Evolutionary conservation across 208 protist species (phyloP), one percentile per base, ranked within the genome.

Genomic region (Strigomonas galati): DNA sequence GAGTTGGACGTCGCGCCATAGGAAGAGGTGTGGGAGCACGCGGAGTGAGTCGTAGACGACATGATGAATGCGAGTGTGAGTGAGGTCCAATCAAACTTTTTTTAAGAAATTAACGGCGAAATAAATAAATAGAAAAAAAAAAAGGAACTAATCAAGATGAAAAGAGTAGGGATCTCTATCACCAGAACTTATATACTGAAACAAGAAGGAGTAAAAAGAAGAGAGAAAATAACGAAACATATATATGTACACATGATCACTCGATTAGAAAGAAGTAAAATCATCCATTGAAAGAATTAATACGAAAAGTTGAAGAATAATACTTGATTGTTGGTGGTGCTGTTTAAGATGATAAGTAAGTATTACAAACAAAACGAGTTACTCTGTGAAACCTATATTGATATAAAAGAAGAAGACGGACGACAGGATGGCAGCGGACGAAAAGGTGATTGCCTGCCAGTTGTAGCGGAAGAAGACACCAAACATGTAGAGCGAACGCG

Each of bases 401-500:
- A 66, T 1, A 15, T 44, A 85, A 23, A 76, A 76, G 40, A 89
- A 51, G 7, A 70, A 51, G 10, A 85, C 15, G 0, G 69, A 62
- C 19, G 86, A 89, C 21, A 64, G 70, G 0, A 82, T 0, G 28
- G 74, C 62, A 17, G 87, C 85, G 59, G 88, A 93, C 30, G 55
- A 37, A 51, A 79, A 74, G 68, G 89, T 91, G 60, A 96, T 93
- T 17, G 72, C 21, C 6, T 80, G 55, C 91, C 91, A 96, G 76
- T 96, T 96, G 66, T 94, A 92, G 0, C 91, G 85, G 19, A 92
- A 71, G 57, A 92, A 89, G 28, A 96, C 87, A 26, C 87, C 87
- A 32, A 84, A 92, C 80, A 91, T 81, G 79, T 94, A 94, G 37
- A 89, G 63, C 76, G 91, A 83, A 1, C 91, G 87, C 5, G 87